Evolutionary conservation across 371 early-diverging fungal genomes (phyloP).

Genomic region (Saksenaea oblongispora): DNA sequence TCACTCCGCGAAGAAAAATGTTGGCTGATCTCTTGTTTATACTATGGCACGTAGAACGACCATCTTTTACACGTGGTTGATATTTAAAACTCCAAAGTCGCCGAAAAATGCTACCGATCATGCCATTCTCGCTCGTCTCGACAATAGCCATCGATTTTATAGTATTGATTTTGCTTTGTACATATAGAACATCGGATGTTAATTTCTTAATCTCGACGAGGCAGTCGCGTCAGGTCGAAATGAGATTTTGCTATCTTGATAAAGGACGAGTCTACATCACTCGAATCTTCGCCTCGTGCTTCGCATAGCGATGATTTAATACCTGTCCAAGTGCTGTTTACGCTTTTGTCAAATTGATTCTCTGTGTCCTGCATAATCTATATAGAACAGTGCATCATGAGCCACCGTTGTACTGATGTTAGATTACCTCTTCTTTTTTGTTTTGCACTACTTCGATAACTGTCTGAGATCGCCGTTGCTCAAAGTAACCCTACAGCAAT

Average conservation of each 20-base stretch:
- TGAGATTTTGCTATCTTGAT: slow-evolving; percentile 27
- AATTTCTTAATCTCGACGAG: slow-evolving; percentile 2
- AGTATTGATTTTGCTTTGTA: background rate
- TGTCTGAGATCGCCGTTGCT: slow-evolving; percentile 27
- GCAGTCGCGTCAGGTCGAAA: slow-evolving; percentile 19
- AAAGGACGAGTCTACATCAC: slow-evolving; percentile 6
- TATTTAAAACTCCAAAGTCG: too few relatives aligned
- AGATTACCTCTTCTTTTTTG: slow-evolving; percentile 37
- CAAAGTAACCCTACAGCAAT: slow-evolving; percentile 24
- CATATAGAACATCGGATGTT: background rate
- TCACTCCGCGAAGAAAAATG: too few relatives aligned
- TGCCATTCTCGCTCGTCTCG: too few relatives aligned
- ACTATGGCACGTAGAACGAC: too few relatives aligned
- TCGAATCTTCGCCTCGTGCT: slow-evolving; percentile 4
- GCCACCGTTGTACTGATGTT: background rate
- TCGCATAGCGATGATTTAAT: slow-evolving; percentile 6
- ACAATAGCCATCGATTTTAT: too few relatives aligned
- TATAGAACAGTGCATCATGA: background rate
- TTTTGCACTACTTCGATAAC: slow-evolving; percentile 32
- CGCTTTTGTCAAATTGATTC: slow-evolving; percentile 19
- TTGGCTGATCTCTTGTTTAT: too few relatives aligned
- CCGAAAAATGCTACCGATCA: too few relatives aligned
- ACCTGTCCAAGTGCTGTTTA: slow-evolving; percentile 20
- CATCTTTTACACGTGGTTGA: too few relatives aligned
- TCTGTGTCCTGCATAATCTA: slow-evolving; percentile 30